Conservation (phyloP, 202 grass and related monocot species). For the Schoenoplectus tabernaemontani region DNA sequence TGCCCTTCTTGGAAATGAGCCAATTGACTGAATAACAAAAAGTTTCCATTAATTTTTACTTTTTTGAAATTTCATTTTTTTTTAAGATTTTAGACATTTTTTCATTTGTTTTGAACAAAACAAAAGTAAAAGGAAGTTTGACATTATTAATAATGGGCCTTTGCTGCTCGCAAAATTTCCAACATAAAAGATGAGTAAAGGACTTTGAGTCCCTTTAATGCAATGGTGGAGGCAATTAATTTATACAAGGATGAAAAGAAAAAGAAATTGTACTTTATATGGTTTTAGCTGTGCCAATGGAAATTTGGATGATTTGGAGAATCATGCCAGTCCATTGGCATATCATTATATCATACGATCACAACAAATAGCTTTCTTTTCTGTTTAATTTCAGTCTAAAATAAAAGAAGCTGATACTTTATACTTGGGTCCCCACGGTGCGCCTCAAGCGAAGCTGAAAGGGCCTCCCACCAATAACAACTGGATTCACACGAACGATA, state of each 20-base stretch:
- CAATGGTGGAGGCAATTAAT: neutral
- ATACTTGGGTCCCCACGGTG: conserved; percentile 84
- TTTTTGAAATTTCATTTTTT: neutral
- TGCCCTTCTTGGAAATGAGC: neutral
- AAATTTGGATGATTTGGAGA: neutral
- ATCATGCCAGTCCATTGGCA: neutral
- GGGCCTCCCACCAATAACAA: conserved; percentile 22
- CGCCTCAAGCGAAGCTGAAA: conserved; percentile 58
- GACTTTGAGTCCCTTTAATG: neutral
- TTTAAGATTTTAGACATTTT: neutral
- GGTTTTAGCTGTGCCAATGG: neutral
- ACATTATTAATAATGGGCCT: neutral
- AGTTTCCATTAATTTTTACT: neutral
- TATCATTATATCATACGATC: neutral
- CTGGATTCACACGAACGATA: conserved; percentile 41
- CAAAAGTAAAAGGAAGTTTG: neutral
- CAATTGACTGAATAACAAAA: neutral
- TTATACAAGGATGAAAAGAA: neutral
- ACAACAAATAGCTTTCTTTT: neutral
- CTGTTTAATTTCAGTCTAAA: conserved; percentile 22
- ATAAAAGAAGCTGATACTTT: conserved; percentile 62
- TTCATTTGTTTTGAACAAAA: neutral
- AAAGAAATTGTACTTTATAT: neutral
- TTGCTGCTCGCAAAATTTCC: neutral
- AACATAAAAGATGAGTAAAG: neutral